Conservation (phyloP, 306 rosid genomes). For the Phaseolus lunatus region DNA sequence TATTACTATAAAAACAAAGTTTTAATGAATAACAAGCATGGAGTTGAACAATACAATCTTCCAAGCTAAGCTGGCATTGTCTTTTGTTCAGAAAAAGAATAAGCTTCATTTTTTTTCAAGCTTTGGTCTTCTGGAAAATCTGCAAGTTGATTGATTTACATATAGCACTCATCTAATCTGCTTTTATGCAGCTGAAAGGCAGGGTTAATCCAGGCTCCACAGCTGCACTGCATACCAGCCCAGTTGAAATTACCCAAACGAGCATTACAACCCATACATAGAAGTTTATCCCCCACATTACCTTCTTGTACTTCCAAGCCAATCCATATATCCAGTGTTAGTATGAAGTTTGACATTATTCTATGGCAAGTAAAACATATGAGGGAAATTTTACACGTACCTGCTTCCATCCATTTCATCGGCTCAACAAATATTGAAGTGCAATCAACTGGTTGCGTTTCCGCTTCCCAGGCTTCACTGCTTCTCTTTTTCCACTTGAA, state of each 20-base stretch:
- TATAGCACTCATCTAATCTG: slow-evolving; percentile 70
- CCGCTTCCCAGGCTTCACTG: slow-evolving; percentile 44
- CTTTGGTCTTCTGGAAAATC: slow-evolving; percentile 10
- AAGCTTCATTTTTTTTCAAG: slow-evolving; percentile 28
- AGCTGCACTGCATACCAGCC: slow-evolving; percentile 91
- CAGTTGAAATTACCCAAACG: slow-evolving; percentile 90
- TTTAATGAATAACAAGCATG: not conserved
- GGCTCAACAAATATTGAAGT: slow-evolving; percentile 86
- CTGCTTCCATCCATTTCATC: slow-evolving; percentile 91
- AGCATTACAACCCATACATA: slow-evolving; percentile 79
- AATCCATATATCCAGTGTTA: slow-evolving; percentile 42
- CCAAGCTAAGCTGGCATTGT: slow-evolving; percentile 18
- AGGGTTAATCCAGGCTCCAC: slow-evolving; percentile 91
- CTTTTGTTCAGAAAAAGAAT: not conserved
- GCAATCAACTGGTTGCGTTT: slow-evolving; percentile 61
- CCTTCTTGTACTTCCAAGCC: slow-evolving; percentile 75
- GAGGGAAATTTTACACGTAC: slow-evolving; percentile 47
- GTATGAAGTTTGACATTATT: slow-evolving; percentile 4
- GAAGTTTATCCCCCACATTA: slow-evolving; percentile 75
- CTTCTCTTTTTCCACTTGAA: slow-evolving; percentile 80
- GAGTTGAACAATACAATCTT: slow-evolving; percentile 5
- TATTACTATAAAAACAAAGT: not conserved
- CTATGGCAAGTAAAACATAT: not conserved
- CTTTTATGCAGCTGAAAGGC: slow-evolving; percentile 89
- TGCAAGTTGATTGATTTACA: slow-evolving; percentile 21